These are phyloP conservation scores for Adansonia gregorii DNA, from an alignment of 441 rosid species.

Conservation along the genomic window DNA sequence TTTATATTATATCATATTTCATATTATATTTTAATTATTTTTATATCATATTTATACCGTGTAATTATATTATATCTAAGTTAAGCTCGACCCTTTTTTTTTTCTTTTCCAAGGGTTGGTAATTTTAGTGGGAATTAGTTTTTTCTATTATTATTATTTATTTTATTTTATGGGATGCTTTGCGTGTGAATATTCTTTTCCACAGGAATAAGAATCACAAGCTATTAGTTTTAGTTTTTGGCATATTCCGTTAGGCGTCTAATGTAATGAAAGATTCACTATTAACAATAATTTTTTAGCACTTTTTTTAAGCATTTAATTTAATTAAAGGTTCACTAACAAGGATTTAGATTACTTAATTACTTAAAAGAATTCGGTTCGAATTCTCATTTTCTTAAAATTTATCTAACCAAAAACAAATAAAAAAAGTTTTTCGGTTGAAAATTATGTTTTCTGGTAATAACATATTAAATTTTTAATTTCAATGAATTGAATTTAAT, in stretches of 20 bases:
- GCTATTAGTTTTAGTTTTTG: neutral
- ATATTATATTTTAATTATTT: no score
- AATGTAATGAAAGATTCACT: neutral
- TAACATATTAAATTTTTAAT: no score
- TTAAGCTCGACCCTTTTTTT: no score
- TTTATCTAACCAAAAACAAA: no score
- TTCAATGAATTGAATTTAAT: no score
- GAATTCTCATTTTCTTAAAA: no score
- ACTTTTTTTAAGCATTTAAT: neutral
- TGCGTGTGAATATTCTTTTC: slow-evolving; percentile 11
- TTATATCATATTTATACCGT: neutral
- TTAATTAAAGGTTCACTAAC: neutral
- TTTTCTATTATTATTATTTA: neutral
- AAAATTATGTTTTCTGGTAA: no score
- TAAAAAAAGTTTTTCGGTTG: no score
- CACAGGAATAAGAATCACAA: neutral
- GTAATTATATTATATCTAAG: no score
- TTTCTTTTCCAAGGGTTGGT: neutral
- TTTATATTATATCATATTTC: no score
- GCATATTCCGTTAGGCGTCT: neutral
- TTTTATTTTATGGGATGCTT: neutral
- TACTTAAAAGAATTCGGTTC: neutral
- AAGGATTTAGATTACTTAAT: neutral
- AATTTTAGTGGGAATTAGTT: neutral
- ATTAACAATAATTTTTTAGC: no score